Base-by-base conservation (phyloP, 768 basidiomycete genomes). In the Kwoniella sp. region DNA sequence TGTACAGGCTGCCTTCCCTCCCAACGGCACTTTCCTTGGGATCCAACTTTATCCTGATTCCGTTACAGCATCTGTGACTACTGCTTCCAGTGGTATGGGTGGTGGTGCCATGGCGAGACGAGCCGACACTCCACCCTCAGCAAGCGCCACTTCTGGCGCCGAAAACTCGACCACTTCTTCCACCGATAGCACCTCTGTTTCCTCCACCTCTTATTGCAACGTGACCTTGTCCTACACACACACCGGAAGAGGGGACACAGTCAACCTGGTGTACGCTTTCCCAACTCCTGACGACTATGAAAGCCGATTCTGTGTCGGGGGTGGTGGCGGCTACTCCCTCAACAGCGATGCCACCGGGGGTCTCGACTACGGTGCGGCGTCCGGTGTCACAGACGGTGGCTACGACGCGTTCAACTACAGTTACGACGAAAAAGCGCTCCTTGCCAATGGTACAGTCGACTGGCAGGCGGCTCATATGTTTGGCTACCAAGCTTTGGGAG, bases 331-430 rank as follows among this genome's bases (percentile, higher is more conserved):
- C 19, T 63, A 56, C 15, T 44, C 61, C 4, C 24, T 46, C 21
- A 56, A 29, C 17, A n/a, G n/a, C 33, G 37, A 27, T 40, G 36
- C 29, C 24, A 55, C 61, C 24, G 61, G 53, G 25, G 58, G 58
- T 55, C 58, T 55, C 12, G 44, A 33, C 1, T 60, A 60, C 27
- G 64, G 64, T 19, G 64, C 64, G 2, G 64, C 27, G 4, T 53
- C 58, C 19, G 64, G 64, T 12, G 46, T 25, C 37, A 65, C 64
- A 2, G 64, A 65, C 36, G 58, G 36, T 26, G 64, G 64, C 40
- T 55, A 47, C 24, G 46, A 50, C 17, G 46, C 46, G 2, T 50
- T 65, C 50, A 47, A 55, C 22, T 22, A 44, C 51, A 15, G n/a
- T 26, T 52, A 55, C 54, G 52, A 55, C 44, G 36, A 40, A 22